Conservation (phyloP, 2,329 filamentous ascomycete species). For the Tolypocladium sp. region DNA sequence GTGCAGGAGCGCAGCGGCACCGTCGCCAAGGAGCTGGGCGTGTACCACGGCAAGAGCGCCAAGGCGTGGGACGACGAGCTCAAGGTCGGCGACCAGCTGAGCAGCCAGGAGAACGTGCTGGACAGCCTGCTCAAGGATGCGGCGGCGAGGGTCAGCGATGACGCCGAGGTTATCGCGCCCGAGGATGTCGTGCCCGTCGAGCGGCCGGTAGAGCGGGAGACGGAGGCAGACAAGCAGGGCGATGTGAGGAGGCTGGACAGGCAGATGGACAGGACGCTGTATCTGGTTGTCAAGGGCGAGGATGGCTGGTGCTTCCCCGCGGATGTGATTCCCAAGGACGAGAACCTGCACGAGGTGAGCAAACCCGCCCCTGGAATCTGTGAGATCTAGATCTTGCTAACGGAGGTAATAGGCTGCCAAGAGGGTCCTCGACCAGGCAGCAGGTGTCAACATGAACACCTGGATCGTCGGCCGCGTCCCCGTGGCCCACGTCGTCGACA, state of each 20-base stretch:
- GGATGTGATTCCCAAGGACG: constrained; percentile 56
- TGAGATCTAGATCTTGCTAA: neutral
- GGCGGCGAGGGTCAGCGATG: constrained; percentile 50
- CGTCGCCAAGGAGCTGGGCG: constrained; percentile 74
- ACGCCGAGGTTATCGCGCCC: constrained; percentile 48
- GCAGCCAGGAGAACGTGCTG: constrained; percentile 53
- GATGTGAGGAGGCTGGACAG: constrained; percentile 74
- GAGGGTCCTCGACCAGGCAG: constrained; percentile 65
- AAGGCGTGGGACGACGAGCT: constrained; percentile 89
- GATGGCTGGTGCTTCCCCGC: constrained; percentile 79
- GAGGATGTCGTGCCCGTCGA: constrained; percentile 60
- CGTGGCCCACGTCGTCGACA: constrained; percentile 65
- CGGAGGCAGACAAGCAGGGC: constrained; percentile 68
- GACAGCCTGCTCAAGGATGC: constrained; percentile 68
- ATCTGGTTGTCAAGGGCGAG: constrained; percentile 70
- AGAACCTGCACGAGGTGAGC: constrained; percentile 77
- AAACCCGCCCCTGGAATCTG: neutral
- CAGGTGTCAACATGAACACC: constrained; percentile 94
- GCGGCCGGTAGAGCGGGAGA: constrained; percentile 58
- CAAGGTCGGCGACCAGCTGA: constrained; percentile 61
- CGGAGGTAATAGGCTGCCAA: constrained; percentile 58
- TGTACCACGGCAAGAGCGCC: constrained; percentile 62
- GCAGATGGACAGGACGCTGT: constrained; percentile 71
- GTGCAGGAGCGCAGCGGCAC: constrained; percentile 63
- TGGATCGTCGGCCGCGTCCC: constrained; percentile 92